Conservation (phyloP, 2,329 filamentous ascomycete species). For the Plenodomus lindquistii region DNA sequence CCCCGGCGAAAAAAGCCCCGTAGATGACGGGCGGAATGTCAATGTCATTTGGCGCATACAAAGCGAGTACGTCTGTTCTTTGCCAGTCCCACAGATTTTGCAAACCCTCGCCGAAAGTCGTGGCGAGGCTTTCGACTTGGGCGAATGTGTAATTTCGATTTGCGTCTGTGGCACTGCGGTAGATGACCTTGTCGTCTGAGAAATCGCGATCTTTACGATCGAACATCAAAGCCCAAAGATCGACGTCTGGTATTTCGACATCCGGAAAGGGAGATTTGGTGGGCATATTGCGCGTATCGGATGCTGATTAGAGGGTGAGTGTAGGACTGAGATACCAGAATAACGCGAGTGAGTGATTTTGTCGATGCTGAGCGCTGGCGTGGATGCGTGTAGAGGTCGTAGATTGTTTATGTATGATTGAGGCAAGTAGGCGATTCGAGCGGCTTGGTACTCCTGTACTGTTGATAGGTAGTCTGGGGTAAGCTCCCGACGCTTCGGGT, state of each 20-base stretch:
- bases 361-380: too few species aligned
- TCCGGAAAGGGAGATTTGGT: constrained; percentile 27
- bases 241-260: constrained; percentile 22
- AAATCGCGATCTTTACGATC: constrained; percentile 26
- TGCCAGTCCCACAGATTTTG: constrained; percentile 74
- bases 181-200: constrained; percentile 28
- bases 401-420: not conserved
- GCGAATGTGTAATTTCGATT: constrained; percentile 65
- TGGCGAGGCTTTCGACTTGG: constrained; percentile 65
- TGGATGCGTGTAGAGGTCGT: not conserved
- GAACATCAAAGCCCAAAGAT: constrained; percentile 30
- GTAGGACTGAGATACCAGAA: too few species aligned
- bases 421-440: not conserved
- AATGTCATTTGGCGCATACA: constrained; percentile 83
- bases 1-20: constrained; percentile 80
- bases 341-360: too few species aligned
- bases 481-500: not conserved
- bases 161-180: constrained; percentile 19
- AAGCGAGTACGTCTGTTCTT: constrained; percentile 77
- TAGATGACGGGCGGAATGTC: constrained; percentile 77
- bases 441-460: not conserved
- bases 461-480: not conserved
- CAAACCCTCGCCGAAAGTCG: constrained; percentile 77
- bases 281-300: constrained; percentile 14
- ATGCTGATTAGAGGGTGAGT: not conserved